Conservation (phyloP, 441 rosid genomes). For the Capsella rubella region DNA sequence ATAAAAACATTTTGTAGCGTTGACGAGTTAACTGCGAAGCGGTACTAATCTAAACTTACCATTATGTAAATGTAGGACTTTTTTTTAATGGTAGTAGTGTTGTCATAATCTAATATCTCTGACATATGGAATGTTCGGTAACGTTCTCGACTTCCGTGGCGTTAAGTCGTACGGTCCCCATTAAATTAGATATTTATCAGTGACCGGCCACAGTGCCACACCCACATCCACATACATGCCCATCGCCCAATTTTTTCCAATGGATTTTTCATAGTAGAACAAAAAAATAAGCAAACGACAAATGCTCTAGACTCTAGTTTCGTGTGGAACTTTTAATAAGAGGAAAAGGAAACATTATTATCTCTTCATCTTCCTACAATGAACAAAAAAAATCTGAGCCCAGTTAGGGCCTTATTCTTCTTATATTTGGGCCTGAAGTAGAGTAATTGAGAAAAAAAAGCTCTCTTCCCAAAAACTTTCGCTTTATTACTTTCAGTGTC, state of each 20-base stretch:
- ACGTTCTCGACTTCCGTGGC: conserved; percentile 14
- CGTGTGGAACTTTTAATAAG: too few species aligned
- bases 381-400: conserved; percentile 5
- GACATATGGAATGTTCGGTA: conserved; percentile 36
- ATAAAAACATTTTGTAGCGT: not conserved
- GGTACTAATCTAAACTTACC: too few species aligned
- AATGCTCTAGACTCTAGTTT: not conserved
- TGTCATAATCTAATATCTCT: not conserved
- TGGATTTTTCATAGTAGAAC: not conserved
- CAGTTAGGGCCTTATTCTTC: not conserved
- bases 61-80: too few species aligned
- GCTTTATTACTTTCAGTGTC: conserved; percentile 8
- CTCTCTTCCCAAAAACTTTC: conserved; percentile 15
- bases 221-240: not conserved
- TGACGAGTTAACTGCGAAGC: not conserved
- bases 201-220: not conserved
- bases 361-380: not conserved
- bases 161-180: not conserved
- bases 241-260: not conserved
- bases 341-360: too few species aligned
- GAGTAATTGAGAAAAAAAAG: not conserved
- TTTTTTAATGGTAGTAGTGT: too few species aligned
- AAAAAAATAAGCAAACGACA: not conserved
- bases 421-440: not conserved
- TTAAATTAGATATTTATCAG: conserved; percentile 14